A percentile compares a stretch with the other conserved stretches of the same genome.
These are phyloP conservation scores for Ustilago crameri DNA, from an alignment of 1,284 basidiomycete genomes.

Conservation along the genomic window DNA sequence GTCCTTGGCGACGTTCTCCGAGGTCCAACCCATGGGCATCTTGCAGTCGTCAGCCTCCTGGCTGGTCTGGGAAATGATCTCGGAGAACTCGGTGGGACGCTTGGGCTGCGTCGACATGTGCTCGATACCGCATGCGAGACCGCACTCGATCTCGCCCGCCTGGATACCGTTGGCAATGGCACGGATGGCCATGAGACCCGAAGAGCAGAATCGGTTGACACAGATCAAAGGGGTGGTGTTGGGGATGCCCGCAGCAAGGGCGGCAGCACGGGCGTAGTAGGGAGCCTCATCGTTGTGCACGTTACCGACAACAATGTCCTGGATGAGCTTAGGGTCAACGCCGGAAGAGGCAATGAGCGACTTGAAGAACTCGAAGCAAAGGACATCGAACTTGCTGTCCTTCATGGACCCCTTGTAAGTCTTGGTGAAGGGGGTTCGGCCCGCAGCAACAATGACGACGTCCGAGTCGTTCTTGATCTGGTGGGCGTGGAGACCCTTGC, in stretches of 20 bases:
- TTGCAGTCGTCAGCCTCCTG: constrained; percentile 61
- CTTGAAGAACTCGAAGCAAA: constrained; percentile 68
- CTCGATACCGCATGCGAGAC: constrained; percentile 84
- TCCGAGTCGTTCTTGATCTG: constrained; percentile 59
- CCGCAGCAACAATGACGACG: constrained; percentile 82
- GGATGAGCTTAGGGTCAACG: constrained; percentile 77
- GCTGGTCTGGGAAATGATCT: constrained; percentile 39
- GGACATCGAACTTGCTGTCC: constrained; percentile 72
- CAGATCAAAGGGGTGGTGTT: constrained; percentile 79
- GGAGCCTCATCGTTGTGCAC: constrained; percentile 55
- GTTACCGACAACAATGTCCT: constrained; percentile 79
- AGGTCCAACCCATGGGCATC: constrained; percentile 88
- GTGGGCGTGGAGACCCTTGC: constrained; percentile 56
- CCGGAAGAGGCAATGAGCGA: constrained; percentile 75
- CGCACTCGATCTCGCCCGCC: constrained; percentile 83
- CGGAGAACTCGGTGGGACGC: constrained; percentile 40
- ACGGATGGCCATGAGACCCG: constrained; percentile 85
- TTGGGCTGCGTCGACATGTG: constrained; percentile 73
- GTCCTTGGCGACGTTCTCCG: constrained; percentile 77
- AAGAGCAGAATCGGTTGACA: constrained; percentile 71
- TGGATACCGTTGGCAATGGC: constrained; percentile 83
- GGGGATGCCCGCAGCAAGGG: constrained; percentile 83
- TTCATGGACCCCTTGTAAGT: constrained; percentile 83
- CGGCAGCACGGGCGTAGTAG: constrained; percentile 71
- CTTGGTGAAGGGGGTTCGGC: constrained; percentile 80